Base-by-base conservation (phyloP, 352 stramenopile genomes). In the Phytophthora quininea region DNA sequence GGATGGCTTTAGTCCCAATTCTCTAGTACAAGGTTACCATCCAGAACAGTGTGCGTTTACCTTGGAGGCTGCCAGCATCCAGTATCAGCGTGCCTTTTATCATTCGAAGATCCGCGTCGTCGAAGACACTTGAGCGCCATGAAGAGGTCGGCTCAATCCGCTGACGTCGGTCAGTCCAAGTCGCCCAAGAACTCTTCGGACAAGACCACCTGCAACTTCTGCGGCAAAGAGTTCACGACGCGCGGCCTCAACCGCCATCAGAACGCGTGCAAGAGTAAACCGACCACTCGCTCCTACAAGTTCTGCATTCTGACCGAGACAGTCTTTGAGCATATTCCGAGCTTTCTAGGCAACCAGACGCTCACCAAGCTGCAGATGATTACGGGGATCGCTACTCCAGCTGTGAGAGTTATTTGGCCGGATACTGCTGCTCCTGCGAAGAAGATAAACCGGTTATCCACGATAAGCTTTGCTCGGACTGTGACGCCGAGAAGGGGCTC, bases 381-480 rank as follows among this genome's bases (percentile, higher is more conserved):
- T 19, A 65, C 63, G 3, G 55, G 63, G 63, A 66, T 19, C 42
- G n/a, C 1, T 65, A 62, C 35, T 27, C 46, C 24, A 11, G 11
- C 1, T 69, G 62, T 56, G 47, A 69, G 33, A 47, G 24, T 2
- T 24, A 38, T 5, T 49, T 59, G 19, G 37, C 7, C 14, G 10
- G 24, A 15, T 66, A 19, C 51, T 71, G 63, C 43, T 71, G 63
- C n/a, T 48, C 31, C 4, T 58, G 63, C 14, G 63, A 71, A 43
- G 57, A 71, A 10, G 50, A 66, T 29, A 64, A 55, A 24, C 63
- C 29, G 32, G 29, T 42, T 5, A 48, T 47, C 47, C 31, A 49
- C 6, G 43, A 27, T 6, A n/a, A n/a, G 29, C 43, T 49, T 49
- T 49, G 14, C 43, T 49, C 19, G 3, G 43, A 49, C 43, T 49